Evolutionary conservation across 768 basidiomycete species (phyloP), one percentile per base, ranked within the genome.

Genomic region (Panaeolus papilionaceus): DNA sequence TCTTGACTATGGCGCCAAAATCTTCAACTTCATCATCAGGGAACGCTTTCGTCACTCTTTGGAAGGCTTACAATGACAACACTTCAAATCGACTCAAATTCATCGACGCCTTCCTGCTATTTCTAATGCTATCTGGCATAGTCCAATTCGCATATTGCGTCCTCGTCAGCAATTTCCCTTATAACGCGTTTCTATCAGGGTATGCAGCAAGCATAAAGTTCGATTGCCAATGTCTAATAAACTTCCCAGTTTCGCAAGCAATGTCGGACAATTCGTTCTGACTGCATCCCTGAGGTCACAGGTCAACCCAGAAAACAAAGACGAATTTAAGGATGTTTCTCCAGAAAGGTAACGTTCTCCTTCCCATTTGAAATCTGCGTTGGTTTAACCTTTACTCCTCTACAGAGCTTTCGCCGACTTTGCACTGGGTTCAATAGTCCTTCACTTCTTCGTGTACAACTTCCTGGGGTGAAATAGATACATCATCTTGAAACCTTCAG

Each of bases 371-470:
- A 44, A 16, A 44, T 18, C 42, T 18, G 33, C 4, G 42, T 16
- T 12, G 18, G 20, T 45, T 62, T 42, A 66, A 63, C 51, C 47
- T 67, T 28, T 66, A 18, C 62, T 44, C n/a, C 28, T 64, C 63
- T 66, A 18, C 75, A 99, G 98, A 74, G 98, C 98, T 20, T 99
- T 99, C 75, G 96, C 94, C 54, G 98, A 99, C 75, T 99, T 98
- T 75, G 93, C 92, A 33, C 78, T 96, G 54, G 96, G 96, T n/a
- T 96, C 95, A 2, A 91, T 99, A 69, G 89, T 99, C 44, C 84
- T 99, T 39, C 98, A 99, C 79, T 96, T 98, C 84, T 99, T 99
- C 78, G 96, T 98, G 68, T 98, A 91, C 86, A 98, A 98, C 81
- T 99, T 98, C 86, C 86, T 99, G 14, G 98, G 97, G 78, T 99